Conservation (phyloP, 192 early-diverging fungal genomes). For the Backusella tarrabulga region DNA sequence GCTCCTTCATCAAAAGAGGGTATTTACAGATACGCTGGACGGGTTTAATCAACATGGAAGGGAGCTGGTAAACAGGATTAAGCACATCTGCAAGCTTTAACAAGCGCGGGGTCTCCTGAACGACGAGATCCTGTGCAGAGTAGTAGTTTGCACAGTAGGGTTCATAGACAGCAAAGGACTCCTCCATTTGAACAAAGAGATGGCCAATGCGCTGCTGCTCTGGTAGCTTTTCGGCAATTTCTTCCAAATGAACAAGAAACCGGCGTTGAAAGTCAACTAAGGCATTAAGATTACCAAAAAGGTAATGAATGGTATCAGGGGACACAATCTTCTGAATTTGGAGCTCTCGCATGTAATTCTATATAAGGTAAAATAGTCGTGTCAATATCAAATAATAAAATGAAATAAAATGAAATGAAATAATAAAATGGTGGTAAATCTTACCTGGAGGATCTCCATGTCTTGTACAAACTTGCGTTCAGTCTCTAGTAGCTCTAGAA, state of each 20-base stretch:
- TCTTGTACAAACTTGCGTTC: constrained; percentile 91
- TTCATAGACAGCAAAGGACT: constrained; percentile 81
- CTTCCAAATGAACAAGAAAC: constrained; percentile 88
- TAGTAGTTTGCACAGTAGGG: constrained; percentile 92
- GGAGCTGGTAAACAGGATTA: constrained; percentile 84
- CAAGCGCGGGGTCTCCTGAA: constrained; percentile 64
- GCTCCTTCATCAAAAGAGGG: constrained; percentile 80
- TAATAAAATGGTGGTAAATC: not conserved
- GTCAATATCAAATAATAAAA: not conserved
- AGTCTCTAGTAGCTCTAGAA: constrained; percentile 89
- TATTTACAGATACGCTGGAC: constrained; percentile 98
- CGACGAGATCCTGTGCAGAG: constrained; percentile 66
- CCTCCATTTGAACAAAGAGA: constrained; percentile 80
- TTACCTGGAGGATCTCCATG: constrained; percentile 74
- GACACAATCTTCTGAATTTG: constrained; percentile 70
- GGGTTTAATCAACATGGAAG: constrained; percentile 92
- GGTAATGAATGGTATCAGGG: constrained; percentile 73
- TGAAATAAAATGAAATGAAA: not conserved
- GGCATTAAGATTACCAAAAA: constrained; percentile 92
- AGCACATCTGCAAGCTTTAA: constrained; percentile 61
- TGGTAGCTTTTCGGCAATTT: constrained; percentile 61
- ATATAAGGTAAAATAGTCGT: constrained; percentile 17
- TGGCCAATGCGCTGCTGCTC: constrained; percentile 87
- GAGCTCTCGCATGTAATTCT: constrained; percentile 72
- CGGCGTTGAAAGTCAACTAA: constrained; percentile 93